Evolutionary conservation across 2,329 filamentous ascomycete species (phyloP).

Genomic region (Paraphaeosphaeria sporulosa): DNA sequence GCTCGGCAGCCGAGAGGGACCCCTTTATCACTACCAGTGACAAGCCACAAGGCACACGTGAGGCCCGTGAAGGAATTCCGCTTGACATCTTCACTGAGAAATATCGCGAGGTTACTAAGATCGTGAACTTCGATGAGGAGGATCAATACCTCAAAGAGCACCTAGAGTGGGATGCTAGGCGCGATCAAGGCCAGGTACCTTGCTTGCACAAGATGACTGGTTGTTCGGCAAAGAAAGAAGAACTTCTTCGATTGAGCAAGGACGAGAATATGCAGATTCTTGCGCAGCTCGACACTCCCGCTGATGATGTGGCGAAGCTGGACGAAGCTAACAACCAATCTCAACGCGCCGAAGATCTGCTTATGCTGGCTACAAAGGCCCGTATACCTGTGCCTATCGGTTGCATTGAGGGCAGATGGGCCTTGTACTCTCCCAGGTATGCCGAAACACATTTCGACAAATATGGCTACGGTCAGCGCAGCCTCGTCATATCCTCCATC

Average conservation of each 20-base stretch:
- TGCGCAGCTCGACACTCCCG: constrained; percentile 11
- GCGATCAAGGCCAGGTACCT: constrained; percentile 21
- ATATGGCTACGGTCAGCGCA: constrained; percentile 38
- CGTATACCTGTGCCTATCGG: constrained; percentile 38
- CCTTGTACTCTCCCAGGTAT: constrained; percentile 39
- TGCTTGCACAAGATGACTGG: constrained; percentile 39
- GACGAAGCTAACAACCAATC: constrained; percentile 12
- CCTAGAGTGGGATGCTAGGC: constrained; percentile 19
- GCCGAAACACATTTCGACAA: constrained; percentile 32
- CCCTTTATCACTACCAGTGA: constrained; percentile 21
- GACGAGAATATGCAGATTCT: constrained; percentile 16
- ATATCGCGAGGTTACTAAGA: constrained; percentile 21
- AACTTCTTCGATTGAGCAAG: constrained; percentile 25
- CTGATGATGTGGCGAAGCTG: constrained; percentile 13
- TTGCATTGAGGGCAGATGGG: constrained; percentile 31
- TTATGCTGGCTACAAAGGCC: constrained; percentile 27
- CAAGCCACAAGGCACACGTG: constrained; percentile 20
- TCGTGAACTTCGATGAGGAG: constrained; percentile 41
- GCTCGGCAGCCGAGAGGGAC: constrained; percentile 22
- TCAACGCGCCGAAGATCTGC: constrained; percentile 24
- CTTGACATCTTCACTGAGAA: constrained; percentile 24
- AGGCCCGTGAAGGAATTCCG: constrained; percentile 29
- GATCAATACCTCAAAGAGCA: constrained; percentile 24
- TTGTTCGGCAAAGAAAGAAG: constrained; percentile 37
- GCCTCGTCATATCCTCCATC: constrained; percentile 29